Evolutionary conservation across 306 rosid species (phyloP).

Genomic region (Lathyrus oleraceus): DNA sequence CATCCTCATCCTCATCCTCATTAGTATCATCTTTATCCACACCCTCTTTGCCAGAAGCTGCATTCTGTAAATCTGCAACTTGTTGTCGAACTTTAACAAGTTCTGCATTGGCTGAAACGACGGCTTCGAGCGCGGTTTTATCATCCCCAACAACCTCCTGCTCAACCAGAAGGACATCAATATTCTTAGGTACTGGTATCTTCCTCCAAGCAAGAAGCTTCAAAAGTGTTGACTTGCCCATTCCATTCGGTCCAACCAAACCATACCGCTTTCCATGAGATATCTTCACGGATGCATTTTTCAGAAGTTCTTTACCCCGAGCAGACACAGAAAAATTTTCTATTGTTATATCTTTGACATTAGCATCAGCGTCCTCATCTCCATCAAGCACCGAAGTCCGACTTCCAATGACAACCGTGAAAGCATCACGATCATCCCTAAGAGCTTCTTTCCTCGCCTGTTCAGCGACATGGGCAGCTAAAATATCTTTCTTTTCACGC

Average conservation of each 20-base stretch:
- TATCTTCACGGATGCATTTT: slow-evolving; percentile 30
- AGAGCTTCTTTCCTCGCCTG: too few species aligned
- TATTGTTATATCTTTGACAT: slow-evolving; percentile 17
- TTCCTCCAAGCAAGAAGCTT: slow-evolving; percentile 87
- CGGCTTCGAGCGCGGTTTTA: slow-evolving; percentile 60
- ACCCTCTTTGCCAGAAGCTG: too few species aligned
- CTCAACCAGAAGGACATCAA: slow-evolving; percentile 78
- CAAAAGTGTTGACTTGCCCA: slow-evolving; percentile 70
- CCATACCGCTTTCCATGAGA: slow-evolving; percentile 70
- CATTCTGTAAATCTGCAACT: slow-evolving; percentile 57
- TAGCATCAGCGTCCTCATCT: background rate
- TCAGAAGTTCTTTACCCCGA: slow-evolving; percentile 14
- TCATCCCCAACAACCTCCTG: slow-evolving; percentile 77
- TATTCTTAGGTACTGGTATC: slow-evolving; percentile 78
- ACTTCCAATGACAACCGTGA: too few species aligned
- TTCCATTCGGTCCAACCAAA: slow-evolving; percentile 71
- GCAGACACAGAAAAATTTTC: background rate
- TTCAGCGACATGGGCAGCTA: too few species aligned
- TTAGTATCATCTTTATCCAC: too few species aligned
- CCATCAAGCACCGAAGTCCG: too few species aligned
- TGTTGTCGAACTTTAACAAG: slow-evolving; percentile 63
- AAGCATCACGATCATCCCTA: too few species aligned
- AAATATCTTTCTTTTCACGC: too few species aligned
- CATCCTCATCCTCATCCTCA: slow-evolving; percentile 49
- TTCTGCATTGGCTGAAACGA: too few species aligned